phyloP scores from a whole-genome alignment of 2,329 filamentous ascomycete species.

The Diaporthe caulivora region DNA sequence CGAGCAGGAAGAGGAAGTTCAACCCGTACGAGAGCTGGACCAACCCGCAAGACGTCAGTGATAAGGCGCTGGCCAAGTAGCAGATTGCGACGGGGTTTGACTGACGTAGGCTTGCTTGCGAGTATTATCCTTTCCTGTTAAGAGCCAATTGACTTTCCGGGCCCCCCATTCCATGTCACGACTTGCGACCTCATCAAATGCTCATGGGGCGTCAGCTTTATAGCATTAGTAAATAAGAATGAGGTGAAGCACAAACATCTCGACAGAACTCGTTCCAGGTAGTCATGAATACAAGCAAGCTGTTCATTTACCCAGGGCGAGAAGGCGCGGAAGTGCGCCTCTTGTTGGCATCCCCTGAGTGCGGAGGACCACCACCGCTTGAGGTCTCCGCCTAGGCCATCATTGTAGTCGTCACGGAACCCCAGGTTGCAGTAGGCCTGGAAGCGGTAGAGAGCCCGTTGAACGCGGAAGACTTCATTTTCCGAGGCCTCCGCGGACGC shows the following conservation, averaged over 20 bases:
- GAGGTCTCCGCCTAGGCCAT: background rate
- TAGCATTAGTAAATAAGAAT: background rate
- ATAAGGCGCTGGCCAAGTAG: background rate
- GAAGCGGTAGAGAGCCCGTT: background rate
- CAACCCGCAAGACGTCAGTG: background rate
- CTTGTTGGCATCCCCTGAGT: background rate
- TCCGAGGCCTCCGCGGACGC: background rate
- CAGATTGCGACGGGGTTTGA: background rate
- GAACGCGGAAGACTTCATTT: background rate
- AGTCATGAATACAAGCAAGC: background rate
- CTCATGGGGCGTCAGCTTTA: background rate
- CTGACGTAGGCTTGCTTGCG: background rate
- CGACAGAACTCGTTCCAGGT: background rate
- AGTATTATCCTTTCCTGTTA: background rate
- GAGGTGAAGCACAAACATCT: background rate
- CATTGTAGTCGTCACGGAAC: background rate
- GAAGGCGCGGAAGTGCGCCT: background rate
- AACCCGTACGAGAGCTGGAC: background rate
- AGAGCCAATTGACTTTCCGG: background rate
- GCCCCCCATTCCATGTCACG: background rate
- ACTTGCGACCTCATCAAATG: background rate
- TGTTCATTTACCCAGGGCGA: slow-evolving; percentile 1
- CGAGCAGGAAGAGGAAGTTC: background rate
- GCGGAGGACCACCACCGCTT: background rate
- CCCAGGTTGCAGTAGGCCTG: background rate